Evolutionary conservation across 106 monocot genomes (phyloP), one percentile per base, ranked within the genome.

Genomic region (Amphibolis antarctica): DNA sequence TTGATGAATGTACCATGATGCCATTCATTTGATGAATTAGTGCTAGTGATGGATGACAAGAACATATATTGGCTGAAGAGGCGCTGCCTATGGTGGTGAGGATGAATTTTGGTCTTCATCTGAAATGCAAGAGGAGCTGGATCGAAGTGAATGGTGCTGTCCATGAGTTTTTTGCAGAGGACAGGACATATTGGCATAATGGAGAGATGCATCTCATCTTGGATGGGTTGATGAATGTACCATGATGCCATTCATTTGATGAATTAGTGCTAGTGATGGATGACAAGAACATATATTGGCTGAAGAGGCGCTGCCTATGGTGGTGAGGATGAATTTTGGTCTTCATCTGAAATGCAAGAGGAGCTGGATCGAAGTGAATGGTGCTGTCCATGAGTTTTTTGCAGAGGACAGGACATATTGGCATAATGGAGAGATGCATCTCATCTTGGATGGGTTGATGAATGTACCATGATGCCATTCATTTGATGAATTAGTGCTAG

Each of bases 301-400:
- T n/a, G n/a, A n/a, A n/a, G n/a, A n/a, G n/a, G n/a, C n/a, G n/a
- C n/a, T n/a, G n/a, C n/a, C n/a, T n/a, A n/a, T n/a, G n/a, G n/a
- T n/a, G n/a, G n/a, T n/a, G n/a, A n/a, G n/a, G n/a, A n/a, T n/a
- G n/a, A n/a, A n/a, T n/a, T n/a, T n/a, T n/a, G n/a, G n/a, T n/a
- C n/a, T n/a, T n/a, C n/a, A n/a, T n/a, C n/a, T n/a, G n/a, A n/a
- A n/a, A n/a, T 70, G 80, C 10, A 80, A 73, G 0, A 53, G 43
- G 17, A 89, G 89, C 66, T 76, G 77, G 75, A 78, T 83, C 46
- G 76, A 72, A 58, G 66, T 80, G 9, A 60, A 71, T 54, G 77
- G 79, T 51, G 48, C 57, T 45, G 57, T 82, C 12, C 63, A 79
- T 66, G 75, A 77, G 72, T 84, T 89, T 61, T 1, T 66, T 45